Base-by-base conservation (phyloP, 805 yeast species). In the Kazachstania viticola region DNA sequence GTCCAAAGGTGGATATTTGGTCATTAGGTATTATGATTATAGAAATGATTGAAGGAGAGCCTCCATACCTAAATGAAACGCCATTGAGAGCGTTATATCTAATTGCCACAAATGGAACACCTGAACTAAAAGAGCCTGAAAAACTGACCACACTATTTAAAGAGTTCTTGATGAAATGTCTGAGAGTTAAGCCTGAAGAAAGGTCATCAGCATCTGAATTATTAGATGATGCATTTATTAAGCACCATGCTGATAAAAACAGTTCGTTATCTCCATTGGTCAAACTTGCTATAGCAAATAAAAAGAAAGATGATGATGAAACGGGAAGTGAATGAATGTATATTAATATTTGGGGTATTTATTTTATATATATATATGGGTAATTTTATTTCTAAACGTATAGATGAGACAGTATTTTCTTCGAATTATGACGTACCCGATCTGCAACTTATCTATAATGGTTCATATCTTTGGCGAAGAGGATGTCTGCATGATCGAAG, bases 11-110 rank as follows among this genome's bases (percentile, higher is more conserved):
- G 27, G 97, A 88, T 59, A 77, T 91, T 30, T 88, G 97, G 98
- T 83, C 95, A 6, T 62, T 91, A 40, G 97, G 98, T 41, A 91
- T 88, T 41, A 88, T 91, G 96, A 77, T 81, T 13, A 88, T 88
- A 47, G 97, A 88, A 60, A 87, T 88, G 97, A 82, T 88, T 44
- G 97, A 91, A 59, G 95, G 95, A 13, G 97, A 88, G 56, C 98
- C 98, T 7, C 98, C 98, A 4, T 88, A 88, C 50, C 64, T 88
- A 51, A 87, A 87, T 49, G 98, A 88, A 56, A 82, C 91, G 23
- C 97, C 97, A 15, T 68, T 91, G 51, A 73, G 88, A 48, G 97
- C 97, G 0, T 65, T 88, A 31, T 91, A 85, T 58, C 64, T 88
- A 56, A 88, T 88, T 64, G 94, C 94, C 5, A 83, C 95, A 1